Base-by-base conservation (phyloP, 2,329 filamentous ascomycete species). In the Claviceps arundinis region DNA sequence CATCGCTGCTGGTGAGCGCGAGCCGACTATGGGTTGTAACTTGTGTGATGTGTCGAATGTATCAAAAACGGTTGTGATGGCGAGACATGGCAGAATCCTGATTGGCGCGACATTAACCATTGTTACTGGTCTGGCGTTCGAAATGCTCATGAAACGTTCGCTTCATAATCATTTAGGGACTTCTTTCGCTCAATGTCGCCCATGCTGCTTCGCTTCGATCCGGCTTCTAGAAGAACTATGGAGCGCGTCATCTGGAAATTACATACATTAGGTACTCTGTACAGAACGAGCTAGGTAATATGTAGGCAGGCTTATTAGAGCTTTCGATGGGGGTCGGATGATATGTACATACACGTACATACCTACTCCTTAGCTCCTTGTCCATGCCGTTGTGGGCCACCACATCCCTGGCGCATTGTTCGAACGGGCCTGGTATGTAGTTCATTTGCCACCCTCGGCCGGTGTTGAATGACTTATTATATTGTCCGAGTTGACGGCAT, bases 191-290 rank as follows among this genome's bases (percentile, higher is more conserved):
- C 26, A 24, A 24, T 24, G 5, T 24, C 5, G 4, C 24, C 24
- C 24, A 24, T 38, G 19, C 40, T 30, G 40, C 40, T 34, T 17
- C 38, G 38, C 47, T 50, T 50, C 40, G 40, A 44, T 37, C 40
- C 40, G n/a, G 40, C 48, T 50, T 50, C 48, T 42, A 37, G 48
- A 50, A 50, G 48, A n/a, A 24, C 24, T 44, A 17, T 22, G 40
- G 26, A 50, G 37, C 46, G 37, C 11, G 19, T n/a, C 46, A 38
- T 37, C 16, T 38, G 17, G 46, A 38, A 38, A 19, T 38, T 30
- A n/a, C n/a, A n/a, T n/a, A n/a, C n/a, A n/a, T n/a, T n/a, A n/a
- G n/a, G n/a, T n/a, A 30, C 9, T 34, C 9, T 6, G 4, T 38
- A 14, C 34, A 37, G 30, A n/a, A 47, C n/a, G 30, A 47, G 45